phyloP scores from a whole-genome alignment of 176 grass and related monocot genomes.

The Secale cereale region DNA sequence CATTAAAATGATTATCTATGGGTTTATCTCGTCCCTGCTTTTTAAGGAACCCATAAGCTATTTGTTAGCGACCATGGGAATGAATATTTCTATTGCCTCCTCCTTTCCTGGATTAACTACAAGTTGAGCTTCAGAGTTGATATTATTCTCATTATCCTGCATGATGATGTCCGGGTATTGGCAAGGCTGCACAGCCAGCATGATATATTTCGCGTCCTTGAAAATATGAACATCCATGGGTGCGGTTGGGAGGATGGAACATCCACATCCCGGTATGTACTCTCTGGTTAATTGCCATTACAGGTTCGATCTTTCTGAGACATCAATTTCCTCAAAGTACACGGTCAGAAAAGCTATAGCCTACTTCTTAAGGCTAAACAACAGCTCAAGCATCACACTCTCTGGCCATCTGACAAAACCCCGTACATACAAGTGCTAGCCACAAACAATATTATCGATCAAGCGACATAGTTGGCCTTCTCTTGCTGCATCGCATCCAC shows the following conservation, averaged over 20 bases:
- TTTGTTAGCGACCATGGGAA: neutral
- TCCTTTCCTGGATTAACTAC: conserved; percentile 12
- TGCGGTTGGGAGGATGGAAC: too few species aligned
- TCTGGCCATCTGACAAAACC: neutral
- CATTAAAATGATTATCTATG: too few species aligned
- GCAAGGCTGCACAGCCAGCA: neutral
- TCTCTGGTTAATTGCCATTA: too few species aligned
- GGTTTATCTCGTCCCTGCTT: neutral
- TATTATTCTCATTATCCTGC: neutral
- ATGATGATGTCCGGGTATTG: neutral
- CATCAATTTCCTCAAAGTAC: neutral
- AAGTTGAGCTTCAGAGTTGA: conserved; percentile 17
- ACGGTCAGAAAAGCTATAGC: neutral
- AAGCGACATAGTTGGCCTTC: conserved; percentile 31
- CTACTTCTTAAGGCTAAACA: neutral
- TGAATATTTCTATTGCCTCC: neutral
- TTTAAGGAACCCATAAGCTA: neutral
- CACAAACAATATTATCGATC: neutral
- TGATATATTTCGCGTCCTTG: too few species aligned
- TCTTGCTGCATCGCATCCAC: conserved; percentile 30
- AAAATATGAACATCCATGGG: too few species aligned
- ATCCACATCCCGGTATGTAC: too few species aligned
- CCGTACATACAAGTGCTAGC: neutral
- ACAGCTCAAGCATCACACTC: neutral
- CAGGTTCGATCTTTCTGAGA: too few species aligned